Evolutionary conservation across 2,329 filamentous ascomycete genomes (phyloP).

Genomic region (Penicillium corylophilum): DNA sequence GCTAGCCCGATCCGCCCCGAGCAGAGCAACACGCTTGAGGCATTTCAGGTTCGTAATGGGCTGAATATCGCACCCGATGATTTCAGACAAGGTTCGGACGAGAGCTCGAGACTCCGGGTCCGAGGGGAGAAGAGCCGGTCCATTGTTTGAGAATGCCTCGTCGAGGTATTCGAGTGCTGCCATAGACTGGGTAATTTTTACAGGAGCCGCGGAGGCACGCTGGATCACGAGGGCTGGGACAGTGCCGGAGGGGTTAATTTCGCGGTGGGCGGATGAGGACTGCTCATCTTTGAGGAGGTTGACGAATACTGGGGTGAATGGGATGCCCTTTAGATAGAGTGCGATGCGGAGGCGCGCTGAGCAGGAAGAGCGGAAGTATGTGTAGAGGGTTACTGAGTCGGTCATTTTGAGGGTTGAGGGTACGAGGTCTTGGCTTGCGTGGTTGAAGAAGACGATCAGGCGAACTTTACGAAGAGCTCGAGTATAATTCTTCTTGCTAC

Average conservation of each 20-base stretch:
- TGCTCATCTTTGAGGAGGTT: constrained; percentile 59
- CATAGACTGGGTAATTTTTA: constrained; percentile 57
- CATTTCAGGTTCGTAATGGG: constrained; percentile 60
- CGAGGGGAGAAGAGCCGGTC: constrained; percentile 49
- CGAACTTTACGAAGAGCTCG: background rate
- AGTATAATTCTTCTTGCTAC: background rate
- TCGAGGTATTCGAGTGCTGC: constrained; percentile 64
- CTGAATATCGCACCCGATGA: constrained; percentile 60
- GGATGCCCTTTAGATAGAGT: constrained; percentile 55
- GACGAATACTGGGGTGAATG: constrained; percentile 49
- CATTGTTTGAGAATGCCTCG: constrained; percentile 50
- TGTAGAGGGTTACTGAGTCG: constrained; percentile 48
- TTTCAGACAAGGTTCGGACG: constrained; percentile 54
- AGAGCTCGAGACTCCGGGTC: constrained; percentile 47
- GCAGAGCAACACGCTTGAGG: constrained; percentile 48
- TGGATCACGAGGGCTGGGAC: constrained; percentile 55
- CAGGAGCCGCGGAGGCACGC: constrained; percentile 13
- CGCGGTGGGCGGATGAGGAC: constrained; percentile 43
- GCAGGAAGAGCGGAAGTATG: constrained; percentile 64
- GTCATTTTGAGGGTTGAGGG: constrained; percentile 16
- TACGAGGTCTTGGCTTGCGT: background rate
- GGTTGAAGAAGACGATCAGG: background rate
- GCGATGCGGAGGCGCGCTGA: constrained; percentile 62
- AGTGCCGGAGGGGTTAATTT: constrained; percentile 54
- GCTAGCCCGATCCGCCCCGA: constrained; percentile 45